phyloP scores from a whole-genome alignment of 1,284 basidiomycete genomes.

The Polyporus tsugae region DNA sequence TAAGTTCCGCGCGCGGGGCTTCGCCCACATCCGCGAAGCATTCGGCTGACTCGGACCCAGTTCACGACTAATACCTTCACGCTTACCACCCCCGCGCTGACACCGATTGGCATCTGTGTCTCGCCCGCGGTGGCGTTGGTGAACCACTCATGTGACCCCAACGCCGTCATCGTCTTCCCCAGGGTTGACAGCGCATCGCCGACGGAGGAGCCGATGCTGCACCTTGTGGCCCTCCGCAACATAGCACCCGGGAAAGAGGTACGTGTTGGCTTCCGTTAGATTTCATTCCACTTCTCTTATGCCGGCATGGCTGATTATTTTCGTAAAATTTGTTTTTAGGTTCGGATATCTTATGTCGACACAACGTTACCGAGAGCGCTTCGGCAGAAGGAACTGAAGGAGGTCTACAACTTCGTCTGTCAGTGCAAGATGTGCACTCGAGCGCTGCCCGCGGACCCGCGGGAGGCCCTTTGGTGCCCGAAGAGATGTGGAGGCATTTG shows the following conservation, averaged over 20 bases:
- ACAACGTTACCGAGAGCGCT: constrained; percentile 69
- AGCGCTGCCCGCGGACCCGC: constrained; percentile 59
- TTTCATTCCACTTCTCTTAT: constrained; percentile 1
- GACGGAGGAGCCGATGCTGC: constrained; percentile 68
- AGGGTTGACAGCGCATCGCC: constrained; percentile 46
- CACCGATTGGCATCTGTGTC: constrained; percentile 83
- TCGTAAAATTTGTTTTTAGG: constrained; percentile 42
- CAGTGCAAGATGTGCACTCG: constrained; percentile 66
- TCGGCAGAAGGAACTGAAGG: constrained; percentile 66
- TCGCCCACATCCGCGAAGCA: neutral
- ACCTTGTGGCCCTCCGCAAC: constrained; percentile 73
- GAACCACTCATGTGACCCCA: constrained; percentile 93
- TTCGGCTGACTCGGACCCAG: constrained; percentile 48
- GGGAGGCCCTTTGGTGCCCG: constrained; percentile 75
- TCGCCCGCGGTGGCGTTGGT: constrained; percentile 83
- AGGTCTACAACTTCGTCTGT: constrained; percentile 87
- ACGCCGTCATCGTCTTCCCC: constrained; percentile 92
- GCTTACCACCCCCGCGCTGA: constrained; percentile 76
- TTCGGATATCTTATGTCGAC: constrained; percentile 87
- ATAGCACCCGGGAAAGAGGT: constrained; percentile 80
- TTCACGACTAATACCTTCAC: constrained; percentile 92
- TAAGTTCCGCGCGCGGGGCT: constrained; percentile 41
- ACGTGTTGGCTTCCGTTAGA: constrained; percentile 14
- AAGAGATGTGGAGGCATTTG: constrained; percentile 70
- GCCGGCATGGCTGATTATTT: constrained; percentile 16